phyloP scores from a whole-genome alignment of 2,329 filamentous ascomycete genomes.

The Phyllosticta citribraziliensis region DNA sequence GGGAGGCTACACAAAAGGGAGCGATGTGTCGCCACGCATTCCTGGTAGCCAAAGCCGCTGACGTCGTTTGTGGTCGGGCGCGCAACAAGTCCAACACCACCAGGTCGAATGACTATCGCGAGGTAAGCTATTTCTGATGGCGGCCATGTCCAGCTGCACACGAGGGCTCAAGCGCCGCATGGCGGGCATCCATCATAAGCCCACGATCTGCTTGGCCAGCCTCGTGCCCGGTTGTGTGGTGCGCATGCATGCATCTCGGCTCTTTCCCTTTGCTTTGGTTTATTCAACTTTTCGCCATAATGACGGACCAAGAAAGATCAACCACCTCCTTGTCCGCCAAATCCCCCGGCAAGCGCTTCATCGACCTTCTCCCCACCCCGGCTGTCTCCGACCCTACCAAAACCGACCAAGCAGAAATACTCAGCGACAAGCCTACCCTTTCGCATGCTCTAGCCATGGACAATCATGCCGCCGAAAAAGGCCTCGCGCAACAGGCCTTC shows the following conservation, averaged over 20 bases:
- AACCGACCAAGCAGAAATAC: constrained; percentile 20
- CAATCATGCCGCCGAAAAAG: constrained; percentile 33
- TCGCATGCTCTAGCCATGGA: constrained; percentile 40
- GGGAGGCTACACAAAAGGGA: background rate
- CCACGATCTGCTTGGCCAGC: background rate
- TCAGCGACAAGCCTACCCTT: constrained; percentile 34
- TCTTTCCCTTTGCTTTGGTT: background rate
- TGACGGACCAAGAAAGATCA: background rate
- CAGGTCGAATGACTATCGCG: background rate
- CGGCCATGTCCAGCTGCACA: background rate
- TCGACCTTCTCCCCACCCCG: constrained; percentile 27
- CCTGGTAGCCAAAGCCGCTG: background rate
- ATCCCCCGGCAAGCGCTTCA: constrained; percentile 20
- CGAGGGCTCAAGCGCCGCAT: background rate
- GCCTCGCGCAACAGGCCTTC: constrained; percentile 24
- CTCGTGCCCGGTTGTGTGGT: background rate
- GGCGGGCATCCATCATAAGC: background rate
- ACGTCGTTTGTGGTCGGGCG: background rate
- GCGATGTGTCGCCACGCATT: background rate
- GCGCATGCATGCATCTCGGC: background rate
- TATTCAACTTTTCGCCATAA: background rate
- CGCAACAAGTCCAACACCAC: background rate
- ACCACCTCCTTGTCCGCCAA: background rate
- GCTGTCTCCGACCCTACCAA: constrained; percentile 20
- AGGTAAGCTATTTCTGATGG: background rate